Base-by-base conservation (phyloP, 306 rosid species). In the Erythrophleum fordii region DNA sequence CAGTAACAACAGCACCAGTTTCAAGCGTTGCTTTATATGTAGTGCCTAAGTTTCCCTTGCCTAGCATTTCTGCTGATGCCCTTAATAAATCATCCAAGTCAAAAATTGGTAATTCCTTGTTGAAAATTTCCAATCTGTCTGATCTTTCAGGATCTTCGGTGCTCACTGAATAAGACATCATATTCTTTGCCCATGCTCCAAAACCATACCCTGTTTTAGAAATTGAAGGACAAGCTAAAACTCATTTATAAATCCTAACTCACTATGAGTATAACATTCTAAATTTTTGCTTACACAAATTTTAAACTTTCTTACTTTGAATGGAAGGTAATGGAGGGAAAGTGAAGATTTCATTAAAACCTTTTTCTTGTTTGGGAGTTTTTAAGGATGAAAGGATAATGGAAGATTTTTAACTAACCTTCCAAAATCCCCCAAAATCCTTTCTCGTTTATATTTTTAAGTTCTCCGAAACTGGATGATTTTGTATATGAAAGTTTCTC, bases 31-130 rank as follows among this genome's bases (percentile, higher is more conserved):
- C 92, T 81, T 86, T 88, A 74, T 92, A 94, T 62, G 94, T 83
- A 23, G 87, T 81, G 3, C 97, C 98, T 42, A 89, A 80, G 29
- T 83, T 67, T 26, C 93, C 97, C 46, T 78, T 87, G 10, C 97
- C 97, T 22, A 92, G 58, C 3, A 85, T 81, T 85, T 91, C 88
- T 55, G 94, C 94, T 9, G 98, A 88, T 42, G 97, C 91, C 80
- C 94, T 83, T 55, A 94, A 81, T 41, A 94, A 86, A 82, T 94
- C 97, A 72, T 94, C 98, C 87, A 94, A 79, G 85, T 91, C 97
- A 73, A 92, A 94, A 13, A 73, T 84, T 66, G 83, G 87, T 23
- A 88, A 55, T 66, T 87, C 86, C 82, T 86, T 85, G 84, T 76
- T 84, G 59, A 83, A 81, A 80, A 92, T 83, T 72, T 92, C 89